Conservation (phyloP, 768 basidiomycete species). For the Russula virescens region DNA sequence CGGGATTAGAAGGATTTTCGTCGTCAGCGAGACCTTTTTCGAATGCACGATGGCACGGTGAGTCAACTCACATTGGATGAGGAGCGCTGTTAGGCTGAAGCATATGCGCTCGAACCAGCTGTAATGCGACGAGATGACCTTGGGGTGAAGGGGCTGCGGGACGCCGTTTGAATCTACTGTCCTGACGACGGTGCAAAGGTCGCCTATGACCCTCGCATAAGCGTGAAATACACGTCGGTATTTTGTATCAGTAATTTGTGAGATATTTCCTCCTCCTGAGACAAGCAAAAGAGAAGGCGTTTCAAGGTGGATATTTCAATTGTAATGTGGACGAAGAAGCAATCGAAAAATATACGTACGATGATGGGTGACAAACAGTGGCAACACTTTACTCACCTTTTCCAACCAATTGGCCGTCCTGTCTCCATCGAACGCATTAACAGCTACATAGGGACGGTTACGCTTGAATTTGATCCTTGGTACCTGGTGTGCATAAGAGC, state of each 20-base stretch:
- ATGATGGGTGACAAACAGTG: conserved; percentile 7
- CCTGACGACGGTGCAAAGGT: not conserved
- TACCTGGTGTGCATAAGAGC: too few species aligned
- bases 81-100: conserved; percentile 6
- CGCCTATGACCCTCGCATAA: not conserved
- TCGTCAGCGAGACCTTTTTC: not conserved
- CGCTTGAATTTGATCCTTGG: too few species aligned
- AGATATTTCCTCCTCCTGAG: not conserved
- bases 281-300: not conserved
- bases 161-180: not conserved
- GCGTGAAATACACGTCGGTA: not conserved
- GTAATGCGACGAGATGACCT: not conserved
- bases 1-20: not conserved
- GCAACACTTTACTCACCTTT: conserved; percentile 3
- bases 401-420: not conserved
- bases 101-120: conserved; percentile 5
- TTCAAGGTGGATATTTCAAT: not conserved
- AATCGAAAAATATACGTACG: not conserved
- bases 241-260: not conserved
- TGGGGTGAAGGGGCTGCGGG: not conserved
- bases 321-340: not conserved
- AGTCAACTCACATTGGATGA: conserved; percentile 8
- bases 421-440: not conserved
- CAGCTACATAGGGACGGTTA: too few species aligned
- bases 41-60: not conserved